These are phyloP conservation scores for Termitomyces titanicus DNA, from an alignment of 768 basidiomycete species.

Conservation along the genomic window DNA sequence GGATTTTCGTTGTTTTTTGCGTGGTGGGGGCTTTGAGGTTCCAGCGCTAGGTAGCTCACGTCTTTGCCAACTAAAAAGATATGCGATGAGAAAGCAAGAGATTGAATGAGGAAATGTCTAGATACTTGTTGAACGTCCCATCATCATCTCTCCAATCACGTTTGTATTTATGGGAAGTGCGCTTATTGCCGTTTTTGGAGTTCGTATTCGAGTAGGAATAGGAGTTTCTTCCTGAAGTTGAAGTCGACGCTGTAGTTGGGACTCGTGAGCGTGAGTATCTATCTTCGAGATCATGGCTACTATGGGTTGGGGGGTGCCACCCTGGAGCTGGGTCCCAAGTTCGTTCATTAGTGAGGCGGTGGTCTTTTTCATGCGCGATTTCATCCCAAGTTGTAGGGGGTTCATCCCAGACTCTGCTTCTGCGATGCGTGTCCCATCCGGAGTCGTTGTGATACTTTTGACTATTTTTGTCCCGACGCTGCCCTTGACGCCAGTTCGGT, in stretches of 20 bases:
- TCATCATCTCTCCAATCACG: constrained; percentile 59
- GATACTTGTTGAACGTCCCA: constrained; percentile 74
- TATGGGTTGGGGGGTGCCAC: constrained; percentile 51
- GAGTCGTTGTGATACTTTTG: constrained; percentile 41
- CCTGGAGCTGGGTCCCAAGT: constrained; percentile 72
- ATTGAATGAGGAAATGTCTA: neutral
- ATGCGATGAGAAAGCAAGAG: constrained; percentile 1
- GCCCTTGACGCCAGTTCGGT: constrained; percentile 34
- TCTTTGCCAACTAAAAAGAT: constrained; percentile 58
- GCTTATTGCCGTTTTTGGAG: constrained; percentile 27
- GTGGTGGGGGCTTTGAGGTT: constrained; percentile 32
- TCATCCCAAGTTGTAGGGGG: constrained; percentile 23
- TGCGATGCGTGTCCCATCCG: constrained; percentile 53
- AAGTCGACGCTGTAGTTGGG: constrained; percentile 24
- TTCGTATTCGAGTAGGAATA: constrained; percentile 14
- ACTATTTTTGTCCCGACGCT: constrained; percentile 35
- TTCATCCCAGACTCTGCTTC: constrained; percentile 41
- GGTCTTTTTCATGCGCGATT: constrained; percentile 24
- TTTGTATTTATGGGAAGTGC: constrained; percentile 35
- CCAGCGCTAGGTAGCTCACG: constrained; percentile 46
- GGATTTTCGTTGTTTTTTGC: constrained; percentile 45
- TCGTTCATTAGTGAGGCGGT: constrained; percentile 41
- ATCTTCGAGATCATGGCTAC: constrained; percentile 35
- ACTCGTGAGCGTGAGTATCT: constrained; percentile 25
- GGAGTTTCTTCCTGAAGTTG: constrained; percentile 20